A percentile compares a stretch with the other conserved stretches of the same genome.
Evolutionary conservation across 1,284 basidiomycete genomes (phyloP).

Genomic region (Amylostereum chailletii): DNA sequence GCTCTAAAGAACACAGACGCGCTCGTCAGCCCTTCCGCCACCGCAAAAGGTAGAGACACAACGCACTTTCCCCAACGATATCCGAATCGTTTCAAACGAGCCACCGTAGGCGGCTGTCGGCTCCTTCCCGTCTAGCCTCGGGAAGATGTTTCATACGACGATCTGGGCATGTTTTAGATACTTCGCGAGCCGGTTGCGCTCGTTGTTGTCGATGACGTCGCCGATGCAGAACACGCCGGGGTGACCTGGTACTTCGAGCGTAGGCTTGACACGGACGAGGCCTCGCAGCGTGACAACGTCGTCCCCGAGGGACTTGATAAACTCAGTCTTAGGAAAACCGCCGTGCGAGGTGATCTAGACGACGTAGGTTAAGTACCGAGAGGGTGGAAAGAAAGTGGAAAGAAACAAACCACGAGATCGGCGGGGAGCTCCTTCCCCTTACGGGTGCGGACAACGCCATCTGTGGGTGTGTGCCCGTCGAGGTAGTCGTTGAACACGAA

Average conservation of each 20-base stretch:
- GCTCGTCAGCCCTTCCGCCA: too few relatives aligned
- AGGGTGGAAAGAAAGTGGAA: neutral
- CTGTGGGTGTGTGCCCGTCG: conserved; percentile 26
- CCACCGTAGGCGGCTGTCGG: neutral
- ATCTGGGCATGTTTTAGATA: neutral
- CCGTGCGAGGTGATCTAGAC: conserved; percentile 40
- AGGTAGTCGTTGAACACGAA: conserved; percentile 47
- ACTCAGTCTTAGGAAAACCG: conserved; percentile 37
- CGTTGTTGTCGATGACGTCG: conserved; percentile 34
- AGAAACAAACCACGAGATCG: conserved; percentile 45
- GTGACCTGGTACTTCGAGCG: conserved; percentile 39
- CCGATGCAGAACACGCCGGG: conserved; percentile 47
- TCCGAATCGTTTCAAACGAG: neutral
- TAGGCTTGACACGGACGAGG: conserved; percentile 37
- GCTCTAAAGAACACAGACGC: neutral
- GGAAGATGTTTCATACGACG: neutral
- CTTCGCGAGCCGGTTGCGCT: neutral
- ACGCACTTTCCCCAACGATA: neutral
- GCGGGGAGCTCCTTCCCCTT: conserved; percentile 43
- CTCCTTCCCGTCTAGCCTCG: neutral
- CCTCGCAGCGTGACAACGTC: conserved; percentile 31
- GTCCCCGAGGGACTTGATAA: conserved; percentile 32
- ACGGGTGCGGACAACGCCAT: conserved; percentile 35
- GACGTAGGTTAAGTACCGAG: neutral
- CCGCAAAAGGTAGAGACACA: too few relatives aligned